phyloP scores from a whole-genome alignment of 2,329 filamentous ascomycete genomes.

The Hymenoscyphus fructigenus region DNA sequence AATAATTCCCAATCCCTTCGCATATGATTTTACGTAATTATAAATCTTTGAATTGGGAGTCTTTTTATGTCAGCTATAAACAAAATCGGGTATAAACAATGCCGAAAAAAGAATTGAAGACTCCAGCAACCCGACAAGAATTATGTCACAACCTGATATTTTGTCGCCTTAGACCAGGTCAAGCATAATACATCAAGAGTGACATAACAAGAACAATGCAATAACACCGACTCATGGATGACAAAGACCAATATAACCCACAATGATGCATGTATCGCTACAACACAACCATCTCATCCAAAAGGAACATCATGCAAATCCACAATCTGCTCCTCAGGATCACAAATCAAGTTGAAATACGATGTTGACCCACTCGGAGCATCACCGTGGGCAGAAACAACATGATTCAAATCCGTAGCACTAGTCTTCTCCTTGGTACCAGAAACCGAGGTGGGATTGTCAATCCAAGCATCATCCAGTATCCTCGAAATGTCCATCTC shows the following conservation, averaged over 20 bases:
- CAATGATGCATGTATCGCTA: not conserved
- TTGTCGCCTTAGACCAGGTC: not conserved
- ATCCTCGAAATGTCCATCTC: constrained; percentile 64
- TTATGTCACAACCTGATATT: not conserved
- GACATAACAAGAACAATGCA: not conserved
- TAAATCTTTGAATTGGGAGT: no score
- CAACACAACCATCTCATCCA: not conserved
- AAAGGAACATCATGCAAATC: constrained; percentile 9
- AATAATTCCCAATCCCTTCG: no score
- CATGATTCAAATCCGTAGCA: constrained; percentile 32
- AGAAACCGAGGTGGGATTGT: constrained; percentile 21
- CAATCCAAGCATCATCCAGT: constrained; percentile 48
- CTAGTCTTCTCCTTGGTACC: constrained; percentile 28
- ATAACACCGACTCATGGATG: no score
- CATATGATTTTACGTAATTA: no score
- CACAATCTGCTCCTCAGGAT: constrained; percentile 16
- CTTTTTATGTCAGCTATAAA: no score
- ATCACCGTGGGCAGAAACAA: constrained; percentile 27
- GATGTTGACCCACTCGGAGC: constrained; percentile 20
- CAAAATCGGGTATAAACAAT: no score
- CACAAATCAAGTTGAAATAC: constrained; percentile 29
- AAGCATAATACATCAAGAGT: not conserved
- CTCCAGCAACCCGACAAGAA: not conserved
- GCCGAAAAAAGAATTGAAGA: no score
- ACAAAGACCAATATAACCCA: not conserved